Percentiles rank a stretch among this genome's conserved stretches.
Conservation (phyloP, 768 basidiomycete genomes). For the Kwoniella mangroviensis region DNA sequence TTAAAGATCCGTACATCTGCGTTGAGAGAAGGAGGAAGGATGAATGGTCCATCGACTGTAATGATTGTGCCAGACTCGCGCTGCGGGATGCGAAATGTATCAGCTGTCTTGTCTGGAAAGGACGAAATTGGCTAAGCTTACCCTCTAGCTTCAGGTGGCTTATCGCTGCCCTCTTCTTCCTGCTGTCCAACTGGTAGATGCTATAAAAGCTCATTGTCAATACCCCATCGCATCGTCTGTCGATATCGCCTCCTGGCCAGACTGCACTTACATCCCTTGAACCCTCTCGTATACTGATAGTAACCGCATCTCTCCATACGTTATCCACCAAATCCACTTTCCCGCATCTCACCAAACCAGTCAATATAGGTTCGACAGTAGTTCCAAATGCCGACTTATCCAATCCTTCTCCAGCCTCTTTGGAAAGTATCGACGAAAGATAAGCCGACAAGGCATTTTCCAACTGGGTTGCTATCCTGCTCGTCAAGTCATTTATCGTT, state of each 20-base stretch:
- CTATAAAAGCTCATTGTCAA: slow-evolving; percentile 57
- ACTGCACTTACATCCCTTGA: slow-evolving; percentile 46
- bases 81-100: slow-evolving; percentile 17
- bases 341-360: slow-evolving; percentile 69
- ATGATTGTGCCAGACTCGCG: slow-evolving; percentile 62
- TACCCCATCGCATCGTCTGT: no score
- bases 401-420: slow-evolving; percentile 9
- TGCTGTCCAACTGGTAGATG: slow-evolving; percentile 67
- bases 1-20: slow-evolving; percentile 66
- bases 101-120: neutral
- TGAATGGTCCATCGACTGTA: slow-evolving; percentile 71
- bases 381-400: slow-evolving; percentile 38
- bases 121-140: slow-evolving; percentile 6
- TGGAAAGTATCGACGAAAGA: slow-evolving; percentile 32
- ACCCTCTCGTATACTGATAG: slow-evolving; percentile 44
- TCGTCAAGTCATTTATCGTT: slow-evolving; percentile 26
- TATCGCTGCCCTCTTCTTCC: slow-evolving; percentile 62
- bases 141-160: slow-evolving; percentile 52
- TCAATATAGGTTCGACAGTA: slow-evolving; percentile 69
- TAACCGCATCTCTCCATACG: slow-evolving; percentile 55
- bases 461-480: slow-evolving; percentile 43
- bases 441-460: slow-evolving; percentile 40
- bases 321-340: slow-evolving; percentile 47
- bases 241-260: neutral
- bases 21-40: slow-evolving; percentile 71